Conservation (phyloP, 73 alveolate species). For the Blepharisma stoltei region DNA sequence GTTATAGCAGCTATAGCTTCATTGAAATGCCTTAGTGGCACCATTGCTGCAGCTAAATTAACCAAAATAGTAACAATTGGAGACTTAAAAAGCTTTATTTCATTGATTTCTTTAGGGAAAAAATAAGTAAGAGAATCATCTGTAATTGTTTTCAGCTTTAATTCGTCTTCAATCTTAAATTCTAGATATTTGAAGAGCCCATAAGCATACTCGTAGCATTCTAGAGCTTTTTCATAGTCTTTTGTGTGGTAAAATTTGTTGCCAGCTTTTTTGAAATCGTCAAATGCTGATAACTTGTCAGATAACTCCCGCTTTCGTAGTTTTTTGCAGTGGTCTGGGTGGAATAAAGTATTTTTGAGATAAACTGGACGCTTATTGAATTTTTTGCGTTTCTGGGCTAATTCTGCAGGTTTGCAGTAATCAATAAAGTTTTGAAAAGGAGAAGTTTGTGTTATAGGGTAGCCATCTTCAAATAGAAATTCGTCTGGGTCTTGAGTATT, state of each 20-base stretch:
- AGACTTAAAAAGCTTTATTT: not conserved
- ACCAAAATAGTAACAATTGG: not conserved
- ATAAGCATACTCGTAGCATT: conserved; percentile 20
- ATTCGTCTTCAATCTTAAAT: not conserved
- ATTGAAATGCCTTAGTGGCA: not conserved
- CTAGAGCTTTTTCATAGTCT: conserved; percentile 25
- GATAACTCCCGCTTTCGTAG: not conserved
- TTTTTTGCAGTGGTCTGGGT: not conserved
- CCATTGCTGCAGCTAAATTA: not conserved
- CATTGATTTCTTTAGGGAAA: not conserved
- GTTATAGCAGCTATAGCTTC: conserved; percentile 16
- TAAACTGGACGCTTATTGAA: not conserved
- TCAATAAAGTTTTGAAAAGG: no score
- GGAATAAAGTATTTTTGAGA: not conserved
- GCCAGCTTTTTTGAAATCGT: conserved; percentile 16
- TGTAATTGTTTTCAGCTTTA: no score
- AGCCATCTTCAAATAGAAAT: no score
- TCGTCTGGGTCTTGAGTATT: no score
- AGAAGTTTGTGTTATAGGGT: no score
- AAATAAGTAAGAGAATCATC: not conserved
- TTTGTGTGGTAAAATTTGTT: not conserved
- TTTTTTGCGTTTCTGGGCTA: no score
- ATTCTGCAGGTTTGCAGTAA: no score
- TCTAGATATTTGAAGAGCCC: conserved; percentile 8
- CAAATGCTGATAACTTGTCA: not conserved